Evolutionary conservation across 345 rosid genomes (phyloP).

Genomic region (Microcos paniculata): DNA sequence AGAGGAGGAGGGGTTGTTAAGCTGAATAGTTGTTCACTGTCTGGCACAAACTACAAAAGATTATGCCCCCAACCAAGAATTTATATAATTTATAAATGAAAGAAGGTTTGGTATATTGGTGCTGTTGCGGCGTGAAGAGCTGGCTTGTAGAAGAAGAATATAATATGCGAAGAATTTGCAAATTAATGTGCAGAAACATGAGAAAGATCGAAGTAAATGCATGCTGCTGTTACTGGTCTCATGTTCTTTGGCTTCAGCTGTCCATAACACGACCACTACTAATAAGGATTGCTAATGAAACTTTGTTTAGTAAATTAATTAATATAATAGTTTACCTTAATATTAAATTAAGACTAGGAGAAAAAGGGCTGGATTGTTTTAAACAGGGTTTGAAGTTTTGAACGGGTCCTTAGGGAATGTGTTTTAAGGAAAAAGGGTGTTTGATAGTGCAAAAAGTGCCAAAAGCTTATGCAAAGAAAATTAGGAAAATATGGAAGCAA

Average conservation of each 20-base stretch:
- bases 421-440: background rate
- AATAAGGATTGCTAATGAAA: background rate
- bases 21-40: background rate
- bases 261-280: background rate
- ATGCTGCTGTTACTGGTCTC: background rate
- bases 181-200: background rate
- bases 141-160: conserved; percentile 21
- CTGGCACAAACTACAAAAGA: background rate
- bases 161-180: conserved; percentile 4
- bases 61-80: background rate
- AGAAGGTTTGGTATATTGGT: conserved; percentile 9
- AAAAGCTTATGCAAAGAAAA: background rate
- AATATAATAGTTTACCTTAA: background rate
- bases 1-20: background rate
- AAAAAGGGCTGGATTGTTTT: background rate
- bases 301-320: too few relatives aligned
- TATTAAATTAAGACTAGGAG: background rate
- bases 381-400: background rate
- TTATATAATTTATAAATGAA: background rate
- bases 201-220: background rate
- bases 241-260: background rate
- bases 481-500: background rate
- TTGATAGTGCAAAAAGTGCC: background rate
- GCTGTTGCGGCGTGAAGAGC: background rate
- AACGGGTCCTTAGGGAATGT: background rate